phyloP scores from a whole-genome alignment of 345 rosid species.

The Clausena lansium region DNA sequence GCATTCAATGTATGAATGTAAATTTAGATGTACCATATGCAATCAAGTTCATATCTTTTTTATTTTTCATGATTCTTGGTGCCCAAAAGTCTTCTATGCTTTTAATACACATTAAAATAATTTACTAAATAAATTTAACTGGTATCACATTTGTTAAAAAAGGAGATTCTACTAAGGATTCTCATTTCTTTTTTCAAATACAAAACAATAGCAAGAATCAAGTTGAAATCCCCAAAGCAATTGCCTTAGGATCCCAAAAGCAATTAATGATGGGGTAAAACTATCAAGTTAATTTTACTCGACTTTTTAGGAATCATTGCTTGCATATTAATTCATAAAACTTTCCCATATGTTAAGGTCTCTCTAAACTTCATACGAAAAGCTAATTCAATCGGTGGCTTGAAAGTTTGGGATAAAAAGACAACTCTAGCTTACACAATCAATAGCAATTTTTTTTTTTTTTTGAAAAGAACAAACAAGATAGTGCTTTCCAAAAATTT shows the following conservation, averaged over 20 bases:
- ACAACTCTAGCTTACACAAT: neutral
- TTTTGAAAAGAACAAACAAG: conserved; percentile 13
- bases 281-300: neutral
- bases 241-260: neutral
- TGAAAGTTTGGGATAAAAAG: neutral
- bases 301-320: neutral
- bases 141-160: neutral
- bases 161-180: neutral
- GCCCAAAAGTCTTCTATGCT: neutral
- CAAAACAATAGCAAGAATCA: neutral
- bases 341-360: neutral
- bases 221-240: neutral
- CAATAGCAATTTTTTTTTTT: neutral
- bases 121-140: neutral
- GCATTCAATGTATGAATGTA: neutral
- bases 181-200: neutral
- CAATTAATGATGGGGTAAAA: neutral
- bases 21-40: neutral
- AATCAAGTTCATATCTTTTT: neutral
- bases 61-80: neutral
- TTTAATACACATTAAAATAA: neutral
- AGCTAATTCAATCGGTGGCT: neutral
- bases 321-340: neutral
- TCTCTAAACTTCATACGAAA: neutral
- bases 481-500: conserved; percentile 6